Percentiles rank a stretch among this genome's conserved stretches.
Evolutionary conservation across 129 eudicot species (phyloP).

Genomic region (Flaveria bidentis): DNA sequence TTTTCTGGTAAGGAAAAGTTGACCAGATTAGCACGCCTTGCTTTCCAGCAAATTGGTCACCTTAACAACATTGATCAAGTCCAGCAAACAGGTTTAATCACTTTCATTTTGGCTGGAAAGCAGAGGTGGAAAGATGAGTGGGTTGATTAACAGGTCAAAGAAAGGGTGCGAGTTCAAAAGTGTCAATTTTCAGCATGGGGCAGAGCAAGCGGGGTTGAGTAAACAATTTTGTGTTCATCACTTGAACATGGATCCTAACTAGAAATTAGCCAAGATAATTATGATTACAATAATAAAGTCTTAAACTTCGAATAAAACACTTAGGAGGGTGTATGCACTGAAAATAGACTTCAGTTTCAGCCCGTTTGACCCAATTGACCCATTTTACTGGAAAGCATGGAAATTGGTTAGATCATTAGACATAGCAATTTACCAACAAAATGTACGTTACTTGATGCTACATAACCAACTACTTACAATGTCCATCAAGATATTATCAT

Average conservation of each 20-base stretch:
- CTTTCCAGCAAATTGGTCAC: conserved; percentile 10
- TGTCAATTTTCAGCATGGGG: not conserved
- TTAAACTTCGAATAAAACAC: not conserved
- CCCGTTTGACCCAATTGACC: not conserved
- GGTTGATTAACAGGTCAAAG: not conserved
- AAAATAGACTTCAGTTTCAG: not conserved
- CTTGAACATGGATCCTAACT: not conserved
- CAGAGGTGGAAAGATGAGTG: not conserved
- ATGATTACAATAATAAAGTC: not conserved
- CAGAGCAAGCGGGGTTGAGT: not conserved
- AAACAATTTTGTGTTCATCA: not conserved
- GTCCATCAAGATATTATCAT: not conserved
- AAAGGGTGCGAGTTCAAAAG: not conserved
- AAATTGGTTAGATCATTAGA: not conserved
- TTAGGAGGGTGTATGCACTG: not conserved
- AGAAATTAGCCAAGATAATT: too few relatives aligned
- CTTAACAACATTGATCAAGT: conserved; percentile 1
- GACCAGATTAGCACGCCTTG: not conserved
- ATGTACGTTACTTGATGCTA: not conserved
- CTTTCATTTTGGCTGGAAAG: conserved; percentile 4
- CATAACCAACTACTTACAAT: not conserved
- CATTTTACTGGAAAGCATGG: not conserved
- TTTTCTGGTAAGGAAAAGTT: not conserved
- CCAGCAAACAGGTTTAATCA: not conserved
- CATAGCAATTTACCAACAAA: not conserved